A percentile compares a stretch with the other conserved stretches of the same genome.
Evolutionary conservation across 2,329 filamentous ascomycete species (phyloP).

Genomic region (Pseudocercospora fijiensis): DNA sequence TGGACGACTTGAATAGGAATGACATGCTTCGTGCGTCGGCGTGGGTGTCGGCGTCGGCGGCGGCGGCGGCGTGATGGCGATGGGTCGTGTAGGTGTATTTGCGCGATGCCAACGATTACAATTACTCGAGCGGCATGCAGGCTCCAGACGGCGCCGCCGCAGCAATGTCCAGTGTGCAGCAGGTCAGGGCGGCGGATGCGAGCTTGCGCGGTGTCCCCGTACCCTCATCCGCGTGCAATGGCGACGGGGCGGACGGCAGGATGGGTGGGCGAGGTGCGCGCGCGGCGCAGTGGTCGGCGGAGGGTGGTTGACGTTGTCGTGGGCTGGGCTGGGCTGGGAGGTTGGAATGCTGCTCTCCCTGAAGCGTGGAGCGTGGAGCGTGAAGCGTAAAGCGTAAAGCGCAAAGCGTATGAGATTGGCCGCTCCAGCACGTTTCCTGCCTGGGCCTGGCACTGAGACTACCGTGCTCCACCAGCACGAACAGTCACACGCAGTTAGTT

Average conservation of each 20-base stretch:
- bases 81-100: background rate
- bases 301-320: background rate
- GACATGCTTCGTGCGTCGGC: conserved; percentile 40
- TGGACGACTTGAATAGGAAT: conserved; percentile 54
- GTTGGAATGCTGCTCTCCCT: background rate
- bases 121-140: conserved; percentile 1
- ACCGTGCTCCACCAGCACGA: background rate
- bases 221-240: conserved; percentile 1
- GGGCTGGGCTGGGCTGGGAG: background rate
- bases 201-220: background rate
- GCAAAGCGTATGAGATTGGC: too few relatives aligned
- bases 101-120: background rate
- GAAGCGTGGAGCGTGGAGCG: too few relatives aligned
- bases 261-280: background rate
- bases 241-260: background rate
- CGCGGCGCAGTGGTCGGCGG: background rate
- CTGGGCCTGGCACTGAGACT: too few relatives aligned
- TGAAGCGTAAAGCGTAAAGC: too few relatives aligned
- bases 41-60: too few relatives aligned
- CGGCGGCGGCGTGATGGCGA: too few relatives aligned
- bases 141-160: conserved; percentile 8
- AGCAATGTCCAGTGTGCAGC: background rate
- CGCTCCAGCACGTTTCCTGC: background rate
- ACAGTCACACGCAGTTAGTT: background rate
- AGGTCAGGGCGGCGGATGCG: conserved; percentile 1